These are phyloP conservation scores for Stemphylium beticola DNA, from an alignment of 2,329 filamentous ascomycete genomes.

Conservation along the genomic window DNA sequence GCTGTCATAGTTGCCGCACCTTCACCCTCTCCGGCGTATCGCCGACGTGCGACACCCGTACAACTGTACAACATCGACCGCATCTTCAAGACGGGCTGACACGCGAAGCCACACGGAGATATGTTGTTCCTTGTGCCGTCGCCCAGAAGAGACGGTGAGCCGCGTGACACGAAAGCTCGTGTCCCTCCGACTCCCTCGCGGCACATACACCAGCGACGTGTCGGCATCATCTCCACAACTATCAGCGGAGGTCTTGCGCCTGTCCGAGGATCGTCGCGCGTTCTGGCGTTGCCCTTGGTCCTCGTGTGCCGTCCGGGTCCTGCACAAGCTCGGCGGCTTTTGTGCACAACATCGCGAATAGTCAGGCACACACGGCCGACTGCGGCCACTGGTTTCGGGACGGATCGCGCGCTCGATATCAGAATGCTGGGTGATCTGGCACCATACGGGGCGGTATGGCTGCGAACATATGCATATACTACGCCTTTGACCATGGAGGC, in stretches of 20 bases:
- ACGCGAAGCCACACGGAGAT: constrained; percentile 18
- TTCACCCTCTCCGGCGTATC: constrained; percentile 8
- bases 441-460: constrained; percentile 39
- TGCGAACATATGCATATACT: constrained; percentile 44
- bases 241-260: constrained; percentile 11
- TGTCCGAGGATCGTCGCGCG: constrained; percentile 12
- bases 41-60: constrained; percentile 6
- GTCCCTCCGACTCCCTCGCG: constrained; percentile 13
- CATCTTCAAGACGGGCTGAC: constrained; percentile 1
- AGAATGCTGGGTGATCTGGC: constrained; percentile 46
- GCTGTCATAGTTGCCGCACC: background rate
- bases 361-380: constrained; percentile 19
- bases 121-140: constrained; percentile 8
- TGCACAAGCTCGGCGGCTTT: constrained; percentile 25
- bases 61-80: constrained; percentile 9
- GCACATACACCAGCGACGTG: constrained; percentile 14
- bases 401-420: constrained; percentile 41
- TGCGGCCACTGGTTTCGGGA: constrained; percentile 34
- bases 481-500: constrained; percentile 37
- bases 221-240: constrained; percentile 6
- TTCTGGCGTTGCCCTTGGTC: constrained; percentile 13
- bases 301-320: constrained; percentile 22
- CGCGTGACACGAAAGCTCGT: constrained; percentile 24
- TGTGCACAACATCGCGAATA: constrained; percentile 19
- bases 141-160: constrained; percentile 31